Base-by-base conservation (phyloP, 768 basidiomycete genomes). In the Amanita pseudoporphyria region DNA sequence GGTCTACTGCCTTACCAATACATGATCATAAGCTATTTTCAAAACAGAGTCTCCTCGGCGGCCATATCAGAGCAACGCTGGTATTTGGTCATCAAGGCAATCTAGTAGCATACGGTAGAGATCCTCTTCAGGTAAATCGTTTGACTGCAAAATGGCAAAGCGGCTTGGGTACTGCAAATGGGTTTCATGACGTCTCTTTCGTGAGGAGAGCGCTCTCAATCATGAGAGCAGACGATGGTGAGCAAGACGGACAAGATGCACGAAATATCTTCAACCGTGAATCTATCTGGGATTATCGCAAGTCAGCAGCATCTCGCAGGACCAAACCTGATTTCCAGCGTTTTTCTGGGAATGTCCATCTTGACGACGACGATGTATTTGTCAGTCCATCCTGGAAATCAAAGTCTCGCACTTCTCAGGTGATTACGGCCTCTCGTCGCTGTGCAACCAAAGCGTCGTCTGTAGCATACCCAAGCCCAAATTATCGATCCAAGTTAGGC, bases 251-350 rank as follows among this genome's bases (percentile, higher is more conserved):
- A 12, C 31, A 41, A 33, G 32, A 35, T 9, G 41, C 28, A 13
- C 38, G 47, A 32, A 38, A 48, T 22, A 28, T 40, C 18, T 50
- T 50, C 22, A 43, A 43, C 35, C 49, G 49, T 33, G 49, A 50
- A 35, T 50, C 49, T 14, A 14, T 43, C 37, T 43, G 39, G 49
- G 33, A 26, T 22, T 21, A 31, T 16, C 47, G 38, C 16, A 48
- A 48, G 30, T 48, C 47, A 10, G n/a, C 38, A 22, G 19, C 18
- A 7, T 26, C 26, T 22, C 39, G 18, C 18, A 43, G 24, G 7
- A 12, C 26, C 5, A 48, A 48, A 36, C 24, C 6, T n/a, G 21
- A 9, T 19, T 41, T 37, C 30, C 47, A 26, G 12, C 28, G 10
- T 2, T 24, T 30, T 40, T 40, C 37, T 9, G 14, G 10, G 4